Base-by-base conservation (phyloP, 495 filamentous ascomycete genomes). In the Penicillium robsamsonii region DNA sequence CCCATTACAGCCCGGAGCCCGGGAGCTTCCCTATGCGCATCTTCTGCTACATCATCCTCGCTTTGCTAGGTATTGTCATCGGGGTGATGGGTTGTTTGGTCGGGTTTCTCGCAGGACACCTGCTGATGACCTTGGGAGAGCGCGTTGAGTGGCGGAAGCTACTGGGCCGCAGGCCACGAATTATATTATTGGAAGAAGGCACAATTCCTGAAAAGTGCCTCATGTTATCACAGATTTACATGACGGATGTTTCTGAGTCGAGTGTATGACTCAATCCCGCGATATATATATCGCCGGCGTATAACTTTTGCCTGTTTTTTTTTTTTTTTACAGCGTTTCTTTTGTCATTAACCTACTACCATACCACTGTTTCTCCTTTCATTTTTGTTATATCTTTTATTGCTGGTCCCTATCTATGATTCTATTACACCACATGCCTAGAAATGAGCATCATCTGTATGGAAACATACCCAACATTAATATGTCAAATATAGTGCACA, bases 61-160 rank as follows among this genome's bases (percentile, higher is more conserved):
- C 64, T 8, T 45, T 74, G 1, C 57, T 75, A 0, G 76, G 77
- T n/a, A 57, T 73, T 2, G 58, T 62, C 0, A 70, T 72, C 5
- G 75, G 76, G n/a, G 53, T 77, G 20, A 48, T 73, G 1, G 75
- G 75, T 41, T 74, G 70, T 33, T 55, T 73, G 30, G 52, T 75
- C 0, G 77, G 77, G 7, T 78, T 77, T 63, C 31, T 75, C 17
- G 35, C 76, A 11, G 77, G 77, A 7, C 68, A 70, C 44, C 27
- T 69, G 0, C 47, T 68, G 33, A 70, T 75, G 40, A 70, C 68
- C 18, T 38, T 79, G 0, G 74, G 63, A 29, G 40, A 52, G 10
- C 62, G 65, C 7, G 41, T 60, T 13, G 57, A 61, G 0, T 25
- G 51, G 58, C 52, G 53, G 52, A 55, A 46, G 17, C 8, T 40